phyloP scores from a whole-genome alignment of 345 rosid species.

The Brassica cretica region DNA sequence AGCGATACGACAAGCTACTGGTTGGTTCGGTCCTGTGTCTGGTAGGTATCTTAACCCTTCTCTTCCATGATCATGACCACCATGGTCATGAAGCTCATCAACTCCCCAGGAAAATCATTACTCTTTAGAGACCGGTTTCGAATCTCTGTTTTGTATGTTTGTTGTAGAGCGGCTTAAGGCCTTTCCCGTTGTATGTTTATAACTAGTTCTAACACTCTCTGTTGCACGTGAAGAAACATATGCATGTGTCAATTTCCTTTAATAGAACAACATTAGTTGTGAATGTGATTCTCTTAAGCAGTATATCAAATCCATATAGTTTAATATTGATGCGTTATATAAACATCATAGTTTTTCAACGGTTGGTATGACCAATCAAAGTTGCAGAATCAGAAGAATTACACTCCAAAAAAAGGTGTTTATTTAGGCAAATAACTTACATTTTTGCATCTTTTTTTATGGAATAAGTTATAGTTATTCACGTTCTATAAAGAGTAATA shows the following conservation, averaged over 20 bases:
- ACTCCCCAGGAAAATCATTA: conserved; percentile 67
- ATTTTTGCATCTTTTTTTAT: neutral
- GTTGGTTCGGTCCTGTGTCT: conserved; percentile 91
- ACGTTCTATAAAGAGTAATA: conserved; percentile 7
- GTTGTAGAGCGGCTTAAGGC: conserved; percentile 23
- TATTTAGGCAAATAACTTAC: neutral
- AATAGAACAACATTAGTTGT: conserved; percentile 2
- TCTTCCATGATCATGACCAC: conserved; percentile 76
- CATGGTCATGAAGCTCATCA: conserved; percentile 49
- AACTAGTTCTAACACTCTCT: conserved; percentile 28
- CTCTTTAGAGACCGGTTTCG: conserved; percentile 29
- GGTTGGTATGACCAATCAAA: neutral
- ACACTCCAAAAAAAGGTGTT: neutral
- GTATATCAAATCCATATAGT: neutral
- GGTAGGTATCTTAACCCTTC: conserved; percentile 86
- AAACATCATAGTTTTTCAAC: neutral
- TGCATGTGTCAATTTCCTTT: neutral
- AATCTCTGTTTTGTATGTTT: conserved; percentile 33
- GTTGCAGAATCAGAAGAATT: neutral
- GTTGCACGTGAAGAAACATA: neutral
- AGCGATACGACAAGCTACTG: conserved; percentile 88
- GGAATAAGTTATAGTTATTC: conserved; percentile 4
- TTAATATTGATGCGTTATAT: neutral
- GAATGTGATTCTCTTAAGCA: neutral
- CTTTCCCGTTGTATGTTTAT: conserved; percentile 24